phyloP scores from a whole-genome alignment of 2,329 filamentous ascomycete genomes.

The Calonectria crousiana region DNA sequence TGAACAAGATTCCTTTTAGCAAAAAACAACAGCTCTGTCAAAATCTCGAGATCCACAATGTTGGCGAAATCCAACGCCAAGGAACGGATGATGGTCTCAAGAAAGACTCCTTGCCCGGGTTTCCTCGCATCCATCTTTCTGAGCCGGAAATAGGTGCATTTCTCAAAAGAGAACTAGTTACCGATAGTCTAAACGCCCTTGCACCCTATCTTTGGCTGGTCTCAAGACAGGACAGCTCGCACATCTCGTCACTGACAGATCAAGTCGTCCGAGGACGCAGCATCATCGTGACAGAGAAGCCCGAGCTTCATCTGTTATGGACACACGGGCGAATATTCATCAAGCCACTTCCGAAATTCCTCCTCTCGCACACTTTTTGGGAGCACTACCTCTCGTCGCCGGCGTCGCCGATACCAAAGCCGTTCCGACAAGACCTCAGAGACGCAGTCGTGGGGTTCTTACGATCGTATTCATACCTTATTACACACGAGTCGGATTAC shows the following conservation, averaged over 20 bases:
- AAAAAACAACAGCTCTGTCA: neutral
- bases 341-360: constrained; percentile 54
- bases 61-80: neutral
- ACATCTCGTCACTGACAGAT: neutral
- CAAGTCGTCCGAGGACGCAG: neutral
- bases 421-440: neutral
- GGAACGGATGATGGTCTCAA: neutral
- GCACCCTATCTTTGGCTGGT: neutral
- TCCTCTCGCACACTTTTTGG: constrained; percentile 52
- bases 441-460: constrained; percentile 47
- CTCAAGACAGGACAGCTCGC: neutral
- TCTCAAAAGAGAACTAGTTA: neutral
- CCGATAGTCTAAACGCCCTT: neutral
- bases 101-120: neutral
- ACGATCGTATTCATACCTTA: constrained; percentile 50
- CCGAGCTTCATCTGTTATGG: constrained; percentile 42
- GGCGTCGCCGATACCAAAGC: neutral
- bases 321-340: neutral
- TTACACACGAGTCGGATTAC: constrained; percentile 51
- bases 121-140: neutral
- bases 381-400: constrained; percentile 33
- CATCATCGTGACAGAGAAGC: constrained; percentile 54
- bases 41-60: neutral
- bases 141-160: no score
- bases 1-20: neutral